phyloP scores from a whole-genome alignment of 2,329 filamentous ascomycete species.

The Remersonia thermophila region DNA sequence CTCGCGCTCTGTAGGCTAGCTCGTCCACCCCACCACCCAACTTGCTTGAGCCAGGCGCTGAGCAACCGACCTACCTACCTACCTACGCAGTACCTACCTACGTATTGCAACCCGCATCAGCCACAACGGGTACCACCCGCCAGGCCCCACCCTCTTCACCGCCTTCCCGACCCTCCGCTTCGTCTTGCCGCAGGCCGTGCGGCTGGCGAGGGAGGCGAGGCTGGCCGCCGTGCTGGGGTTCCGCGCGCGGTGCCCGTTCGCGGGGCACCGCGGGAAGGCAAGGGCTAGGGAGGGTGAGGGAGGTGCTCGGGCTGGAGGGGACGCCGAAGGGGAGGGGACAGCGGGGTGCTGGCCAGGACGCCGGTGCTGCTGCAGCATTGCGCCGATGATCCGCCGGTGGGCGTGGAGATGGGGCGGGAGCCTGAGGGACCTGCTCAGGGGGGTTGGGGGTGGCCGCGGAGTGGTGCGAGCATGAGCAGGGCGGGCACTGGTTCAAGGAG shows the following conservation, averaged over 20 bases:
- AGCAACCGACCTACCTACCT: too few relatives aligned
- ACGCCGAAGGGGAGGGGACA: slow-evolving; percentile 11
- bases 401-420: slow-evolving; percentile 24
- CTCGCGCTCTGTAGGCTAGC: slow-evolving; percentile 18
- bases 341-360: slow-evolving; percentile 27
- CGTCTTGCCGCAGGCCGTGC: slow-evolving; percentile 35
- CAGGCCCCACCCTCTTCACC: slow-evolving; percentile 23
- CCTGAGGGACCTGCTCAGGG: slow-evolving; percentile 24
- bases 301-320: slow-evolving; percentile 12
- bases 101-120: too few relatives aligned
- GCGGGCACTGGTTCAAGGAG: slow-evolving; percentile 33
- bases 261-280: slow-evolving; percentile 19
- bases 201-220: slow-evolving; percentile 8
- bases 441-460: slow-evolving; percentile 27
- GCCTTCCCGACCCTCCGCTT: slow-evolving; percentile 34
- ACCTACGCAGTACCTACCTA: too few relatives aligned
- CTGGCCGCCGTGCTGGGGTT: slow-evolving; percentile 28
- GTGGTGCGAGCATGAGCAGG: slow-evolving; percentile 30
- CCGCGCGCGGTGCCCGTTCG: slow-evolving; percentile 26
- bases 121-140: slow-evolving; percentile 21
- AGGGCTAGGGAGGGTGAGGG: slow-evolving; percentile 22
- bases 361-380: slow-evolving; percentile 35
- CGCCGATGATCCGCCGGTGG: slow-evolving; percentile 30
- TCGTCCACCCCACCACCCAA: too few relatives aligned
- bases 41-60: too few relatives aligned